Evolutionary conservation across 768 basidiomycete species (phyloP), one percentile per base, ranked within the genome.

Genomic region (Lactarius deliciosus): DNA sequence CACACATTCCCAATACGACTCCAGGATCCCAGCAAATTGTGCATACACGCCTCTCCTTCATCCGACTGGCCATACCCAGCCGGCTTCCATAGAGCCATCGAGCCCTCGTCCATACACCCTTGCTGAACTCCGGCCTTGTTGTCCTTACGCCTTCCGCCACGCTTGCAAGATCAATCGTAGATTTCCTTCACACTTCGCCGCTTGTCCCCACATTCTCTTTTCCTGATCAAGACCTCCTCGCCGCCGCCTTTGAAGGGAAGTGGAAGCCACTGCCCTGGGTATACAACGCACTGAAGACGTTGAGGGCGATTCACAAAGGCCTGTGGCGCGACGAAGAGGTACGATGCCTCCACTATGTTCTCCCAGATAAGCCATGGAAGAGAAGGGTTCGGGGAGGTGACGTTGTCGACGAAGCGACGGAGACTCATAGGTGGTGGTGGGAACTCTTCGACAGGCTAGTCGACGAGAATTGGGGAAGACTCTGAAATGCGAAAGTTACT

Each of bases 211-310:
- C 79, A 0, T 88, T 83, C 79, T 76, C 75, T n/a, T 97, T 98
- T 75, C 88, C 94, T 1, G 96, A 99, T 76, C 96, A 99, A 76
- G 96, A 99, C 71, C 82, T 97, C 38, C 84, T 98, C 38, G 84
- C 95, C 1, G 84, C 82, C 38, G 85, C 86, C 73, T 98, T 96
- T 80, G 76, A 81, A 63, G 90, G 89, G 20, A 86, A 76, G 74
- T 95, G 92, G 91, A 82, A 80, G 61, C 88, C 91, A 5, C 77
- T 96, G 47, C 84, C 88, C 1, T 97, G 91, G 86, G 86, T 86
- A 68, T 96, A 94, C 76, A 99, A 99, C 72, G 95, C 94, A 0
- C 81, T 98, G 69, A 95, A 94, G 78, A 91, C 95, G n/a, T 76
- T 94, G 71, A 83, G 90, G 55, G 73, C 80, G 38, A 81, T 87